Evolutionary conservation across 495 filamentous ascomycete genomes (phyloP).

Genomic region (Pyrenula massariospora): DNA sequence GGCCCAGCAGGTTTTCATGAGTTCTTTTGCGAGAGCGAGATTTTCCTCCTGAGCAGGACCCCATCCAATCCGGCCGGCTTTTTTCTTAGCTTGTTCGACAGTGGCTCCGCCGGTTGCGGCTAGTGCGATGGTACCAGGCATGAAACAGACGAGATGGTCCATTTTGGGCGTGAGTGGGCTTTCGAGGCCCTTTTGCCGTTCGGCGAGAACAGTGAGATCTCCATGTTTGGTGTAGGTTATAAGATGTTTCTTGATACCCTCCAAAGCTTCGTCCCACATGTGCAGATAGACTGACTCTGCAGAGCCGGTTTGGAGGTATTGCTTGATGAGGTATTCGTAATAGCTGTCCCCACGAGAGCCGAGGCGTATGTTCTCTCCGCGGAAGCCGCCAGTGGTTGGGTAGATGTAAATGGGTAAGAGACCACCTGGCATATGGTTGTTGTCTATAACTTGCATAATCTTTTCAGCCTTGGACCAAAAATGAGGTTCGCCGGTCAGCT

Average conservation of each 20-base stretch:
- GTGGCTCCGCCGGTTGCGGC: slow-evolving; percentile 70
- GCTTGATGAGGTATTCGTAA: slow-evolving; percentile 96
- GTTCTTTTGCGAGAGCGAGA: slow-evolving; percentile 70
- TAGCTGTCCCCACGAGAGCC: slow-evolving; percentile 93
- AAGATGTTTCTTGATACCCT: slow-evolving; percentile 81
- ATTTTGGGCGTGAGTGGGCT: slow-evolving; percentile 68
- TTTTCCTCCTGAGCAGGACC: slow-evolving; percentile 69
- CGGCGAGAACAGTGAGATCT: slow-evolving; percentile 73
- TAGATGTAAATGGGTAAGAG: slow-evolving; percentile 86
- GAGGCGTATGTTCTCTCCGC: slow-evolving; percentile 74
- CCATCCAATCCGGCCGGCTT: slow-evolving; percentile 43
- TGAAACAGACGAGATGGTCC: slow-evolving; percentile 97
- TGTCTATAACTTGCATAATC: slow-evolving; percentile 81
- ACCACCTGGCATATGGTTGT: slow-evolving; percentile 64
- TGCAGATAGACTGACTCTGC: slow-evolving; percentile 78
- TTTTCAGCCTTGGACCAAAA: slow-evolving; percentile 88
- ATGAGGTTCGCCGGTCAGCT: slow-evolving; percentile 80
- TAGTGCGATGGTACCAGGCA: slow-evolving; percentile 90
- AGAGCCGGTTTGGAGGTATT: slow-evolving; percentile 84
- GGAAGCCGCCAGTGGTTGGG: slow-evolving; percentile 66
- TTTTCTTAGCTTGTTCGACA: slow-evolving; percentile 61
- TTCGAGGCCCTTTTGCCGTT: slow-evolving; percentile 66
- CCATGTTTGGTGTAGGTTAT: slow-evolving; percentile 75
- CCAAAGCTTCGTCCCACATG: slow-evolving; percentile 82
- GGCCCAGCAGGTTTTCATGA: slow-evolving; percentile 96